Conservation (phyloP, 2,329 filamentous ascomycete species). For the Neoascochyta sp. region DNA sequence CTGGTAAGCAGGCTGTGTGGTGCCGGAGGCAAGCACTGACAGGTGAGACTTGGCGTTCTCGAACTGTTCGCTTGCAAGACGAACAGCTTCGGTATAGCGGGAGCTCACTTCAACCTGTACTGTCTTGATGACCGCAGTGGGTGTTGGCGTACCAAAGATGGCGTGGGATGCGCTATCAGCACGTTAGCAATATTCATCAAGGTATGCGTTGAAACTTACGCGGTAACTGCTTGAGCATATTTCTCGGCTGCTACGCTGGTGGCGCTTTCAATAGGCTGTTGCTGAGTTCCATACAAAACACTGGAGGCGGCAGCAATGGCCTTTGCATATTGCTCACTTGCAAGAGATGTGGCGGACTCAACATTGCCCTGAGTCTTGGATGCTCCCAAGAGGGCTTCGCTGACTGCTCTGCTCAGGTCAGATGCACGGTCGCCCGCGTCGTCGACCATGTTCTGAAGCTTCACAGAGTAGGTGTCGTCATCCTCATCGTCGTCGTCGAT, state of each 20-base stretch:
- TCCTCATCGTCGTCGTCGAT: slow-evolving; percentile 49
- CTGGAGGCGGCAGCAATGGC: slow-evolving; percentile 56
- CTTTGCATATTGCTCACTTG: slow-evolving; percentile 55
- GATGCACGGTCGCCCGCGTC: slow-evolving; percentile 52
- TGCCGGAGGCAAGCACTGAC: slow-evolving; percentile 64
- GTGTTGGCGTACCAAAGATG: slow-evolving; percentile 52
- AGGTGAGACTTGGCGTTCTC: slow-evolving; percentile 62
- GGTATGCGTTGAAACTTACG: slow-evolving; percentile 40
- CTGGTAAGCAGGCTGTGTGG: slow-evolving; percentile 65
- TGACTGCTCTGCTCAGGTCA: slow-evolving; percentile 54
- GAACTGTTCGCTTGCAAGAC: slow-evolving; percentile 65
- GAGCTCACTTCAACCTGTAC: slow-evolving; percentile 46
- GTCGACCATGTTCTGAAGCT: slow-evolving; percentile 50
- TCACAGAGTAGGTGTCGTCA: slow-evolving; percentile 48
- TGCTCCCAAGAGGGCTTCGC: slow-evolving; percentile 51
- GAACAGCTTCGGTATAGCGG: slow-evolving; percentile 63
- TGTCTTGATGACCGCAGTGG: slow-evolving; percentile 44
- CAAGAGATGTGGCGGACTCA: slow-evolving; percentile 52
- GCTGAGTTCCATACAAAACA: slow-evolving; percentile 51
- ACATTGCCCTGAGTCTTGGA: slow-evolving; percentile 46
- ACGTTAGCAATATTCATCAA: slow-evolving; percentile 10
- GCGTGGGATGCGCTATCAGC: slow-evolving; percentile 50
- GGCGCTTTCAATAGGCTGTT: slow-evolving; percentile 43
- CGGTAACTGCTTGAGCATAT: slow-evolving; percentile 56
- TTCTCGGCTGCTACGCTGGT: slow-evolving; percentile 52